Evolutionary conservation across 148 eudicot species (phyloP).

Genomic region (Bassia scoparia): DNA sequence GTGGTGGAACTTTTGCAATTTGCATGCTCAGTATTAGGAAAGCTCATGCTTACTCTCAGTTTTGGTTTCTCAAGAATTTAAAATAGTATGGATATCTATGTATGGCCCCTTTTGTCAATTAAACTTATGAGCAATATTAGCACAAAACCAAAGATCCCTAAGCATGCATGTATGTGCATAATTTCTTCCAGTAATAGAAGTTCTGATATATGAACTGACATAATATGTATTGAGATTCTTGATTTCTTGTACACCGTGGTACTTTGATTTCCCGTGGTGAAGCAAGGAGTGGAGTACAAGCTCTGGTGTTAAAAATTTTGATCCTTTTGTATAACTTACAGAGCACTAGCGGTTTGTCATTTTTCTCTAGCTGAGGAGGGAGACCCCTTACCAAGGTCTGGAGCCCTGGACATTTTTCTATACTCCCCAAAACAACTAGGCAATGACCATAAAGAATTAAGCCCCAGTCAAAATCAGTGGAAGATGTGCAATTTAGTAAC

Average conservation of each 20-base stretch:
- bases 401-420: not conserved
- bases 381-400: not conserved
- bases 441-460: not conserved
- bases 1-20: not conserved
- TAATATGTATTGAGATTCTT: not conserved
- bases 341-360: not conserved
- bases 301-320: too few relatives aligned
- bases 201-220: too few relatives aligned
- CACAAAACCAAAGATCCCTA: not conserved
- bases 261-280: not conserved
- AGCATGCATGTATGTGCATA: not conserved
- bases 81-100: not conserved
- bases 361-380: not conserved
- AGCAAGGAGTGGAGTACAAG: not conserved
- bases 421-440: not conserved
- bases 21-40: not conserved
- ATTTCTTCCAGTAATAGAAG: not conserved
- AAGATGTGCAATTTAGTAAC: not conserved
- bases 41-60: not conserved
- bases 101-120: not conserved
- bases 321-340: too few relatives aligned
- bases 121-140: not conserved
- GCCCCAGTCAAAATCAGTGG: not conserved
- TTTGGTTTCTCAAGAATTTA: too few relatives aligned
- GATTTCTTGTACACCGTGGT: too few relatives aligned